Evolutionary conservation across 306 rosid genomes (phyloP).

Genomic region (Casuarina equisetifolia): DNA sequence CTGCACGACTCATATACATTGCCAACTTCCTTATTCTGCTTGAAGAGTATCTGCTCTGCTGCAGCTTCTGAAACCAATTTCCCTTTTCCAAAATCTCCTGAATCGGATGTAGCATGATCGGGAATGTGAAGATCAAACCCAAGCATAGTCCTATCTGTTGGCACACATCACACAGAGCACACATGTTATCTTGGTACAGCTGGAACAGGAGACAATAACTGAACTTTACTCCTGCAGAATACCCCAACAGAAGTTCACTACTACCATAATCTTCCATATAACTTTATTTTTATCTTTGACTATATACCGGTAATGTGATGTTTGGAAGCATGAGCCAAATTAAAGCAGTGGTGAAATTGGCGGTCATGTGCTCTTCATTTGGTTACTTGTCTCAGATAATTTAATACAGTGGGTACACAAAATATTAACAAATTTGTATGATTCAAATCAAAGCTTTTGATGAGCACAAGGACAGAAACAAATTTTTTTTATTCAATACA

Average conservation of each 20-base stretch:
- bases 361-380: no score
- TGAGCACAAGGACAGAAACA: not conserved
- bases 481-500: not conserved
- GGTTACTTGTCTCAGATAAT: no score
- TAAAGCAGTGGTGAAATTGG: no score
- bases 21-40: constrained; percentile 28
- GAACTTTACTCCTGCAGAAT: not conserved
- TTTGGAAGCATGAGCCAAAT: no score
- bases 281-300: no score
- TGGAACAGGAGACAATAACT: not conserved
- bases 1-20: constrained; percentile 53
- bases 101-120: constrained; percentile 80
- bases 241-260: not conserved
- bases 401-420: no score
- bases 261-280: not conserved
- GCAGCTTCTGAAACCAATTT: constrained; percentile 28
- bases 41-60: constrained; percentile 22
- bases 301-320: no score
- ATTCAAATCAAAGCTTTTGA: not conserved
- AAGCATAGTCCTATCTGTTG: constrained; percentile 78
- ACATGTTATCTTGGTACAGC: not conserved
- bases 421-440: no score
- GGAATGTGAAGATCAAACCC: constrained; percentile 84
- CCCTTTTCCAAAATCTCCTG: constrained; percentile 58
- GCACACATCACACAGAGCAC: not conserved